Conservation (phyloP, 192 early-diverging fungal species). For the Entomortierella parvispora region DNA sequence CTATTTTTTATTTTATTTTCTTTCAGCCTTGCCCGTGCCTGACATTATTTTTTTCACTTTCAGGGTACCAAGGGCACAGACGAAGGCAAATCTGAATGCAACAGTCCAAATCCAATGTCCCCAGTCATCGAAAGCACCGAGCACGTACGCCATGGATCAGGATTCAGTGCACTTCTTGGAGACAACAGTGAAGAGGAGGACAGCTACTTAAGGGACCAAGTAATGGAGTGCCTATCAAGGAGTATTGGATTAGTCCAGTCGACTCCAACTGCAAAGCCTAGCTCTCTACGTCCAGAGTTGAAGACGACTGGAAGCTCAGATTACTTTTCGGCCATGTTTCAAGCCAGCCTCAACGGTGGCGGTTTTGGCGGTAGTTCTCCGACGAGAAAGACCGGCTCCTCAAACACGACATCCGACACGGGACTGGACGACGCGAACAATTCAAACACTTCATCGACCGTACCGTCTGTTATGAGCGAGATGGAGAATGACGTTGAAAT, state of each 20-base stretch:
- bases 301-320: conserved; percentile 46
- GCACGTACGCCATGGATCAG: conserved; percentile 51
- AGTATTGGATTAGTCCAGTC: conserved; percentile 64
- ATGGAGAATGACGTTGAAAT: conserved; percentile 77
- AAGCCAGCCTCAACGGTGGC: conserved; percentile 21
- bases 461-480: conserved; percentile 35
- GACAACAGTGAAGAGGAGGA: conserved; percentile 68
- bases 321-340: conserved; percentile 48
- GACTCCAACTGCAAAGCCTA: conserved; percentile 2
- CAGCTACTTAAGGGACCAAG: conserved; percentile 63
- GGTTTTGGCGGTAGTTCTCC: conserved; percentile 15
- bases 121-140: conserved; percentile 15
- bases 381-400: conserved; percentile 35
- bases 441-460: conserved; percentile 38
- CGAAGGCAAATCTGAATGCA: conserved; percentile 4
- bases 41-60: not conserved
- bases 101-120: conserved; percentile 31
- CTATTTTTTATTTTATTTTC: not conserved
- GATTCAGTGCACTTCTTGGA: conserved; percentile 34
- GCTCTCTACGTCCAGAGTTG: conserved; percentile 16
- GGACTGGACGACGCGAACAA: conserved; percentile 28
- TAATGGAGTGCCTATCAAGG: conserved; percentile 70
- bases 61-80: conserved; percentile 10
- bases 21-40: not conserved
- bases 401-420: conserved; percentile 32